phyloP scores from a whole-genome alignment of 306 rosid genomes.

The Cucumis sativus region Cucumber_9930_V3 NC_026661.2:6278501-6279000 shows the following conservation, averaged over 20 bases:
- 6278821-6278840: conserved; percentile 16
- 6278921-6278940: too few species aligned
- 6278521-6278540: conserved; percentile 7
- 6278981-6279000: too few species aligned
- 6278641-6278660: conserved; percentile 49
- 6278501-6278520: conserved; percentile 26
- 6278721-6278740: conserved; percentile 68
- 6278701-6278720: conserved; percentile 60
- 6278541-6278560: background rate
- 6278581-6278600: conserved; percentile 47
- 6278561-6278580: conserved; percentile 70
- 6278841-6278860: background rate
- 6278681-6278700: conserved; percentile 70
- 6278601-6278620: conserved; percentile 79
- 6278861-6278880: background rate
- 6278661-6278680: conserved; percentile 58
- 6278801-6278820: conserved; percentile 35
- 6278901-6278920: too few species aligned
- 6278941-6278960: too few species aligned
- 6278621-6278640: conserved; percentile 61
- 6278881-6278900: background rate
- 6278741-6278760: conserved; percentile 68
- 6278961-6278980: too few species aligned
- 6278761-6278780: conserved; percentile 64
- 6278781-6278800: conserved; percentile 79